Conservation (phyloP, 176 grass and related monocot species). For the Aegilops longissima region DNA sequence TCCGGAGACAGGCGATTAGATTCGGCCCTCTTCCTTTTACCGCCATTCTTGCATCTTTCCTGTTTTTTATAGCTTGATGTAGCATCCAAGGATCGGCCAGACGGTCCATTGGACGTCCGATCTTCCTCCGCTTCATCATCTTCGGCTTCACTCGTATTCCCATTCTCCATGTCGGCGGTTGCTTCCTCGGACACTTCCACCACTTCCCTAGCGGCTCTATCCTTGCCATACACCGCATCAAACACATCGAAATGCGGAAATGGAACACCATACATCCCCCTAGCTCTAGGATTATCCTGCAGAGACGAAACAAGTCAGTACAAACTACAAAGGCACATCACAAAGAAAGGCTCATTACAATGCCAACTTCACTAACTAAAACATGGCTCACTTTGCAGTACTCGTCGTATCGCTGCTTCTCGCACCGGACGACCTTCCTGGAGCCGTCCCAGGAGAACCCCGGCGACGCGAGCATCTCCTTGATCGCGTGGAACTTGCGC, state of each 20-base stretch:
- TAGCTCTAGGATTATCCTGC: slow-evolving; percentile 54
- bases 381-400: slow-evolving; percentile 29
- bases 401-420: slow-evolving; percentile 29
- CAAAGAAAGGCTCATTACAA: not conserved
- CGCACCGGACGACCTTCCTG: slow-evolving; percentile 31
- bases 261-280: slow-evolving; percentile 31
- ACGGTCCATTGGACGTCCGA: not conserved
- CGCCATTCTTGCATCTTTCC: not conserved
- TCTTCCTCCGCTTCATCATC: slow-evolving; percentile 32
- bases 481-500: slow-evolving; percentile 43
- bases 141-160: slow-evolving; percentile 30
- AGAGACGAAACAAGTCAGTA: slow-evolving; percentile 25
- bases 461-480: slow-evolving; percentile 33
- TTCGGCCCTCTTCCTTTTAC: slow-evolving; percentile 30
- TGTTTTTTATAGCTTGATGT: slow-evolving; percentile 20
- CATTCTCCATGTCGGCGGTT: slow-evolving; percentile 31
- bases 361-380: not conserved
- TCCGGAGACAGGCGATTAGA: not conserved
- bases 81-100: slow-evolving; percentile 3
- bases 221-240: slow-evolving; percentile 46
- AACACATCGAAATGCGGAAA: slow-evolving; percentile 46
- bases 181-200: slow-evolving; percentile 36
- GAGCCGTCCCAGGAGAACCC: slow-evolving; percentile 39
- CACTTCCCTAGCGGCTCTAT: slow-evolving; percentile 16
- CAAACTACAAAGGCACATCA: not conserved